A percentile compares a stretch with the other conserved stretches of the same genome.
Evolutionary conservation across 345 rosid species (phyloP).

Genomic region (Hypericum androsaemum): DNA sequence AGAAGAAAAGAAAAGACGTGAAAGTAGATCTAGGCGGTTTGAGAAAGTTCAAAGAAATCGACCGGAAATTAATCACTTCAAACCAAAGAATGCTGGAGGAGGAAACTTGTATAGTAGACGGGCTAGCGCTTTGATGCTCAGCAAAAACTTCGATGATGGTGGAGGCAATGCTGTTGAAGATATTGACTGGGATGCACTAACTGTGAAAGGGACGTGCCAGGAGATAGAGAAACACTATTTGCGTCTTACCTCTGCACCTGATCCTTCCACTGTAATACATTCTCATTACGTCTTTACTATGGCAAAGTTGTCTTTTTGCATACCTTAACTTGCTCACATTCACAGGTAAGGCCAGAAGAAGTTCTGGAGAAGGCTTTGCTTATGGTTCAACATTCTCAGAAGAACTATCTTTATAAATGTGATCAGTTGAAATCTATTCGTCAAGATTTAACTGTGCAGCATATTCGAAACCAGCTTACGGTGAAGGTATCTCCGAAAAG

Average conservation of each 20-base stretch:
- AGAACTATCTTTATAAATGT: constrained; percentile 90
- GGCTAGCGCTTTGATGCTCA: constrained; percentile 62
- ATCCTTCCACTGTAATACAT: constrained; percentile 73
- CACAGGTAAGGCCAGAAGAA: constrained; percentile 96
- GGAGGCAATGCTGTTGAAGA: constrained; percentile 94
- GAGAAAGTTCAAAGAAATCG: constrained; percentile 63
- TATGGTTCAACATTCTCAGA: constrained; percentile 77
- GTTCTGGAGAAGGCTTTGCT: constrained; percentile 80
- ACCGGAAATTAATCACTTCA: constrained; percentile 40
- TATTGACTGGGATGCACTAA: constrained; percentile 95
- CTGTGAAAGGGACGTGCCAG: constrained; percentile 91
- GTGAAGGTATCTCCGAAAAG: constrained; percentile 50
- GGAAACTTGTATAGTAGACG: constrained; percentile 62
- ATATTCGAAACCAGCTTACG: constrained; percentile 75
- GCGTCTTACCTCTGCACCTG: constrained; percentile 99
- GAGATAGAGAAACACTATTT: constrained; percentile 94
- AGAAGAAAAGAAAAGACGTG: constrained; percentile 91
- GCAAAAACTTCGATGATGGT: constrained; percentile 63
- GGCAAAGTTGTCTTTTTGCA: constrained; percentile 1
- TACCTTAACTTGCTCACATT: constrained; percentile 5
- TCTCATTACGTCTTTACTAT: constrained; percentile 6
- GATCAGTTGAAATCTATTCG: constrained; percentile 98
- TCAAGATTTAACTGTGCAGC: constrained; percentile 92
- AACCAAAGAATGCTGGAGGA: constrained; percentile 51
- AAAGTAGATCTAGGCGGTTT: constrained; percentile 85